phyloP scores from a whole-genome alignment of 805 yeast genomes.

The baker's yeast (Saccharomyces cerevisiae) region DNA sequence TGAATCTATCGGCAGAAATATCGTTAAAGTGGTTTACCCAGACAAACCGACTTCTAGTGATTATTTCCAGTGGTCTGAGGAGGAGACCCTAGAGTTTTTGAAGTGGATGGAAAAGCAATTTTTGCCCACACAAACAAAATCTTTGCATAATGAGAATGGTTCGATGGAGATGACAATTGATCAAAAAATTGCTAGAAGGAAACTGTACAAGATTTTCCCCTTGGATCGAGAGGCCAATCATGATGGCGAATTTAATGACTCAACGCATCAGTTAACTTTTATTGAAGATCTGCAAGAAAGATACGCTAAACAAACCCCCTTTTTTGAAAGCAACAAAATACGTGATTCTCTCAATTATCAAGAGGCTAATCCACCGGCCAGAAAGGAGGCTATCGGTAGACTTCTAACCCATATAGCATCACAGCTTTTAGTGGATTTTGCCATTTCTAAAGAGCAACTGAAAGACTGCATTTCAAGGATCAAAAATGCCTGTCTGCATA shows the following conservation, averaged over 20 bases:
- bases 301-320: slow-evolving; percentile 5
- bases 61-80: slow-evolving; percentile 15
- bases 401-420: not conserved
- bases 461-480: slow-evolving; percentile 7
- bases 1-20: slow-evolving; percentile 1
- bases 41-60: slow-evolving; percentile 2
- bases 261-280: slow-evolving; percentile 4
- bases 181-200: slow-evolving; percentile 25
- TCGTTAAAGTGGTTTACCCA: slow-evolving; percentile 4
- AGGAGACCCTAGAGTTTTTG: slow-evolving; percentile 18
- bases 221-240: slow-evolving; percentile 5
- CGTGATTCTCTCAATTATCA: not conserved
- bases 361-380: not conserved
- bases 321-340: not conserved
- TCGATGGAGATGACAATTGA: slow-evolving; percentile 16
- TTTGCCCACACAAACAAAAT: slow-evolving; percentile 9
- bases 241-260: not conserved
- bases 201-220: slow-evolving; percentile 24
- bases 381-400: not conserved
- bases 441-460: slow-evolving; percentile 11
- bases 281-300: slow-evolving; percentile 22
- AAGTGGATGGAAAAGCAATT: slow-evolving; percentile 24
- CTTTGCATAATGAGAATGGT: not conserved
- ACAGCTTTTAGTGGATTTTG: slow-evolving; percentile 10
- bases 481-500: slow-evolving; percentile 5